Evolutionary conservation across 2,329 filamentous ascomycete species (phyloP).

Genomic region (Aspergillus novofumigatus): DNA sequence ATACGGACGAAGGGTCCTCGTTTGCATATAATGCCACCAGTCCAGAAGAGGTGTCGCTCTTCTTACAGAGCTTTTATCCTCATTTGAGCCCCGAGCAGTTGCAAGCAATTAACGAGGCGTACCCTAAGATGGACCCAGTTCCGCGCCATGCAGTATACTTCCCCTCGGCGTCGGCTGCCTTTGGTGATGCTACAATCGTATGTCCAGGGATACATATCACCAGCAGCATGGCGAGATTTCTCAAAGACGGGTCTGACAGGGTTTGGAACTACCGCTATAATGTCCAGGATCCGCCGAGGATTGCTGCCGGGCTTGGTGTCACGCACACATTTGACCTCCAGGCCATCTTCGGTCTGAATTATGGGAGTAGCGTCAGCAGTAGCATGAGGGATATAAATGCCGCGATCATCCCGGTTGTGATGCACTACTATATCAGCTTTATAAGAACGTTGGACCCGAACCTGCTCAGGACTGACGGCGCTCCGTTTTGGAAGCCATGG

Average conservation of each 20-base stretch:
- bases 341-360: constrained; percentile 28
- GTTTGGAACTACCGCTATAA: constrained; percentile 50
- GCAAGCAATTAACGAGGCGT: constrained; percentile 47
- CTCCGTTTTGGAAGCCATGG: constrained; percentile 6
- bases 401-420: neutral
- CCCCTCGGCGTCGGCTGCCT: constrained; percentile 31
- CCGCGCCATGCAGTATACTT: constrained; percentile 34
- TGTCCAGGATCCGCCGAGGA: constrained; percentile 37
- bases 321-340: constrained; percentile 32
- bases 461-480: neutral
- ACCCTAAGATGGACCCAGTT: constrained; percentile 40
- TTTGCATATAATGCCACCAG: constrained; percentile 48
- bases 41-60: constrained; percentile 46
- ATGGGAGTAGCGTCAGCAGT: constrained; percentile 29
- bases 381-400: neutral
- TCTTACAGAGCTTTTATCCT: constrained; percentile 55
- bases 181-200: constrained; percentile 49
- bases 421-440: neutral
- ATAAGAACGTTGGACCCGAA: neutral
- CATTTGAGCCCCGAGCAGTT: constrained; percentile 49
- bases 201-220: constrained; percentile 44
- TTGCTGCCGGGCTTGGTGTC: constrained; percentile 35
- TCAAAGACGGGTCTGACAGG: constrained; percentile 20
- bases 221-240: constrained; percentile 18
- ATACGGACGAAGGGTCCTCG: constrained; percentile 42